Evolutionary conservation across 768 basidiomycete species (phyloP).

Genomic region (Dictyophora rubrovolvata): DNA sequence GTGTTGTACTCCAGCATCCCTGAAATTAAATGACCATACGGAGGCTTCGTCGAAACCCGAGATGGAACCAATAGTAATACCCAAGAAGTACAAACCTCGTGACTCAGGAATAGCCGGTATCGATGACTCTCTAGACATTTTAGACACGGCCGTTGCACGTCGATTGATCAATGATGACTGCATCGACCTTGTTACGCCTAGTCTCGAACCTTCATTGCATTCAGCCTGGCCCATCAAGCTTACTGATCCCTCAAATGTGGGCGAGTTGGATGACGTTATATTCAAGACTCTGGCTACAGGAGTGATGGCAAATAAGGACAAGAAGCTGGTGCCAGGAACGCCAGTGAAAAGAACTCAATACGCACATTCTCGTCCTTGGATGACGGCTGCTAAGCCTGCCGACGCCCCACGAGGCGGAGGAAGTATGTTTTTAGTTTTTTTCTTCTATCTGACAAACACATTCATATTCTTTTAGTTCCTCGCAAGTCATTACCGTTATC

Average conservation of each 20-base stretch:
- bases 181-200: constrained; percentile 53
- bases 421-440: background rate
- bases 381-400: constrained; percentile 15
- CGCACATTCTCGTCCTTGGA: constrained; percentile 13
- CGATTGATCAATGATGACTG: constrained; percentile 36
- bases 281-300: constrained; percentile 54
- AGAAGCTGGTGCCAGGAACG: constrained; percentile 66
- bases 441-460: background rate
- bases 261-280: constrained; percentile 61
- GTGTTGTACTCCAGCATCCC: background rate
- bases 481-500: constrained; percentile 45
- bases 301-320: constrained; percentile 25
- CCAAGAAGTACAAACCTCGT: constrained; percentile 57
- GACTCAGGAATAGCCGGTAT: constrained; percentile 57
- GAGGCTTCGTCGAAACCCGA: constrained; percentile 29
- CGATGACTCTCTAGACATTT: constrained; percentile 27
- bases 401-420: background rate
- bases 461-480: background rate
- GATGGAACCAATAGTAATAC: constrained; percentile 16
- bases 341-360: constrained; percentile 56
- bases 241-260: constrained; percentile 11
- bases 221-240: constrained; percentile 51
- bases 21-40: background rate
- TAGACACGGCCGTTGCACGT: constrained; percentile 13
- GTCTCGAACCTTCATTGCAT: constrained; percentile 36